Conservation (phyloP, 2,329 filamentous ascomycete genomes). For the Sporothrix luriei region DNA sequence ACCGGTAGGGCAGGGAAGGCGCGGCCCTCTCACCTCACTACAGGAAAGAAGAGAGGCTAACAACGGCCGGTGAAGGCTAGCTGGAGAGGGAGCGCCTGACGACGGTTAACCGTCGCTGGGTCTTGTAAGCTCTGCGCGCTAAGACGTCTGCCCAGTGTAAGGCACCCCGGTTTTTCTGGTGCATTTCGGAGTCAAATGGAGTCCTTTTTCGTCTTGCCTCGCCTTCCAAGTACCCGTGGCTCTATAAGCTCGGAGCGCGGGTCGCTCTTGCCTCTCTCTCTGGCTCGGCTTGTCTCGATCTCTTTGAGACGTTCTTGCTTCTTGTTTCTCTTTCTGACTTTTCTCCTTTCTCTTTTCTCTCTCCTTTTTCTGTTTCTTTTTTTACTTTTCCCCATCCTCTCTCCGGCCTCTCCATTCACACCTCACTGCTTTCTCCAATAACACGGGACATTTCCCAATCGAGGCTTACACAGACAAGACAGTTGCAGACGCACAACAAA, state of each 20-base stretch:
- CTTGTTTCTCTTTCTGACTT: slow-evolving; percentile 1
- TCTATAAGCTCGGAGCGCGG: slow-evolving; percentile 12
- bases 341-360: not conserved
- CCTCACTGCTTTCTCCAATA: slow-evolving; percentile 3
- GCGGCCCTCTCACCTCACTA: not conserved
- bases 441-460: slow-evolving; percentile 26
- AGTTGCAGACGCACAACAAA: slow-evolving; percentile 21
- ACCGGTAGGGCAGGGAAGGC: slow-evolving; percentile 6
- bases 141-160: slow-evolving; percentile 18
- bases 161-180: slow-evolving; percentile 23
- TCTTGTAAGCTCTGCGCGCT: slow-evolving; percentile 18
- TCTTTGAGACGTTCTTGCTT: not conserved
- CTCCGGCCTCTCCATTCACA: slow-evolving; percentile 5
- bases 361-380: not conserved
- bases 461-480: slow-evolving; percentile 10
- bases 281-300: slow-evolving; percentile 1
- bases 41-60: slow-evolving; percentile 7
- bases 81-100: not conserved
- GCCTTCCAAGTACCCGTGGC: slow-evolving; percentile 8
- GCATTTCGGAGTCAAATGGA: not conserved
- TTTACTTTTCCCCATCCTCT: not conserved
- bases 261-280: slow-evolving; percentile 24
- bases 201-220: slow-evolving; percentile 7
- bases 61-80: not conserved
- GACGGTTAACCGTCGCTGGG: slow-evolving; percentile 1